A percentile compares a stretch with the other conserved stretches of the same genome.
phyloP scores from a whole-genome alignment of 768 basidiomycete genomes.

The Pulveroboletus ravenelii region DNA sequence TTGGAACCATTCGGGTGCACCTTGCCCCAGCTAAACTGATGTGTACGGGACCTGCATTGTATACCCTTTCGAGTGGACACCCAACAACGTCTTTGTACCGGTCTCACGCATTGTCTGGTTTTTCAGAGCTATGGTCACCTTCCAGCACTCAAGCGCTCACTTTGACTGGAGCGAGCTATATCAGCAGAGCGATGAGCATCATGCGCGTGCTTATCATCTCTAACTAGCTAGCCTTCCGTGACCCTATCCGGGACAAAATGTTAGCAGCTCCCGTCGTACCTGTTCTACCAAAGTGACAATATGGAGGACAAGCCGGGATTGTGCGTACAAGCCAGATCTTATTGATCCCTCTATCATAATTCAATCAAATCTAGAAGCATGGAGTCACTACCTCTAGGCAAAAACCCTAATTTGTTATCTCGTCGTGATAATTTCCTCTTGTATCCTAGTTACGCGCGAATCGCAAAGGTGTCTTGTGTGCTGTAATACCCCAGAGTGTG shows the following conservation, averaged over 20 bases:
- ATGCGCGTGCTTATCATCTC: not conserved
- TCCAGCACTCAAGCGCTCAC: not conserved
- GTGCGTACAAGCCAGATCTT: slow-evolving; percentile 18
- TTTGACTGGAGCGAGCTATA: no score
- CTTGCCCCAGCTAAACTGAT: not conserved
- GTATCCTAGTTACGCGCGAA: slow-evolving; percentile 18
- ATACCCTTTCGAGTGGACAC: not conserved
- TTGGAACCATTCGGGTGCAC: not conserved
- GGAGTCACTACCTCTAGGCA: slow-evolving; percentile 22
- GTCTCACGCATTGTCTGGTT: not conserved
- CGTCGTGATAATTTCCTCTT: slow-evolving; percentile 17
- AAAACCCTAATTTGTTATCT: slow-evolving; percentile 27
- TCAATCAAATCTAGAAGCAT: slow-evolving; percentile 23
- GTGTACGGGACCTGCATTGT: not conserved
- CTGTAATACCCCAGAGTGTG: slow-evolving; percentile 15
- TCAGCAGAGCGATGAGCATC: not conserved
- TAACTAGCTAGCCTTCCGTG: not conserved
- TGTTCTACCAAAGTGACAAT: not conserved
- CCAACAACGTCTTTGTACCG: not conserved
- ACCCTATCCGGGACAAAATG: no score
- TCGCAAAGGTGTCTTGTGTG: slow-evolving; percentile 9
- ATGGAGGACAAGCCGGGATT: slow-evolving; percentile 3
- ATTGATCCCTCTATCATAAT: slow-evolving; percentile 13
- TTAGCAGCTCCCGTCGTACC: not conserved
- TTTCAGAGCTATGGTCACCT: not conserved